Evolutionary conservation across 257 asterid species (phyloP).

Genomic region (Asclepias syriaca): DNA sequence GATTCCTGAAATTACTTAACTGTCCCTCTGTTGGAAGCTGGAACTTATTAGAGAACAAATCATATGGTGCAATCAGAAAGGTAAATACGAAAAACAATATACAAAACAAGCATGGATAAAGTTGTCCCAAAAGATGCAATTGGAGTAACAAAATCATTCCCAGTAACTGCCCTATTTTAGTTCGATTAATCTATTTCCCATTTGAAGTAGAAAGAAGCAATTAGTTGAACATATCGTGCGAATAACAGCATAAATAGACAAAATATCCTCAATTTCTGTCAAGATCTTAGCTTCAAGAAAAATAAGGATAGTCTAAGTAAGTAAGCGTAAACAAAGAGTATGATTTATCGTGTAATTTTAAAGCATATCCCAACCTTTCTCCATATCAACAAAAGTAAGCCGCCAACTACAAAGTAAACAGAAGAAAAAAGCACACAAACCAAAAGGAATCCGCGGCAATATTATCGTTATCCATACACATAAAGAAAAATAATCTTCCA

Average conservation of each 20-base stretch:
- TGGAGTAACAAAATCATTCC: not conserved
- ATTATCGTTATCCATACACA: not conserved
- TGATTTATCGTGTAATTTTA: not conserved
- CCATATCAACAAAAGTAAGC: not conserved
- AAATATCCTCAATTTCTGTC: not conserved
- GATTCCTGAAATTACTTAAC: too few relatives aligned
- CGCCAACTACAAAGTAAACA: not conserved
- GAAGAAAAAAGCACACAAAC: too few relatives aligned
- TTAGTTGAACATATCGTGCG: not conserved
- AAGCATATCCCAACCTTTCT: not conserved
- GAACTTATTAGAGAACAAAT: too few relatives aligned
- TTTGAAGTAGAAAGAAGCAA: not conserved
- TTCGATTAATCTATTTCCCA: too few relatives aligned
- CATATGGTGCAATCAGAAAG: not conserved
- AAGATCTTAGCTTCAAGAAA: not conserved
- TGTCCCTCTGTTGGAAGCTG: too few relatives aligned
- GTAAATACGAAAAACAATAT: not conserved
- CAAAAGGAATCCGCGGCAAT: too few relatives aligned
- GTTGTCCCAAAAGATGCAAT: not conserved
- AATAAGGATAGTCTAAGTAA: not conserved
- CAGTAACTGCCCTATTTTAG: not conserved
- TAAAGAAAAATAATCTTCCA: too few relatives aligned
- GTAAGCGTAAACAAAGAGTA: not conserved
- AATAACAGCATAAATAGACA: too few relatives aligned
- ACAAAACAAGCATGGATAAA: not conserved